A percentile compares a stretch with the other conserved stretches of the same genome.
Evolutionary conservation across 768 basidiomycete genomes (phyloP).

Genomic region (Boletus eberwhitei): DNA sequence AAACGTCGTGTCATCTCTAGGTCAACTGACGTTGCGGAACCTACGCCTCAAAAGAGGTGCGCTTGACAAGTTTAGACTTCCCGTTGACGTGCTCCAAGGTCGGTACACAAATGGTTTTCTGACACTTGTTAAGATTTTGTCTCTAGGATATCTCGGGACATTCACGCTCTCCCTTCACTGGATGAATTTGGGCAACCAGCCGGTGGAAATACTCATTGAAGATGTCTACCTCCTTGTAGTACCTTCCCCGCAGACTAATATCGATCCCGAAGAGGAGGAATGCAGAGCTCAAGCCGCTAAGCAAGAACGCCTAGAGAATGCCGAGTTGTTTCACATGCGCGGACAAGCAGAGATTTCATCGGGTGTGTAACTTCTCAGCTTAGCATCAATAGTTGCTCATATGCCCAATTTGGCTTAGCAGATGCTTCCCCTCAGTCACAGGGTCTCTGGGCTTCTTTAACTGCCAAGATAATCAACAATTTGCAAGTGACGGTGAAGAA

Average conservation of each 20-base stretch:
- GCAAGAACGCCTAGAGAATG: conserved; percentile 82
- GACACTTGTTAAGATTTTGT: background rate
- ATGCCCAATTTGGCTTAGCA: conserved; percentile 15
- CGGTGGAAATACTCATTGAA: conserved; percentile 87
- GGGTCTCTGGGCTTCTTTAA: conserved; percentile 77
- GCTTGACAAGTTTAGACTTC: conserved; percentile 91
- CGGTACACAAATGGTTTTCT: background rate
- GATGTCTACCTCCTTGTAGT: conserved; percentile 94
- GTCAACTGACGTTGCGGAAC: conserved; percentile 74
- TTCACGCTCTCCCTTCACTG: conserved; percentile 85
- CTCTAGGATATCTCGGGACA: conserved; percentile 75
- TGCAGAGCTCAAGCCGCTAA: conserved; percentile 79
- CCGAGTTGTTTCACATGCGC: conserved; percentile 75
- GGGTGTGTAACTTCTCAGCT: conserved; percentile 35
- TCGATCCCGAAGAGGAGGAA: conserved; percentile 84
- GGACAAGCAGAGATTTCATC: conserved; percentile 49
- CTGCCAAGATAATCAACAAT: conserved; percentile 91
- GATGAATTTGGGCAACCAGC: conserved; percentile 85
- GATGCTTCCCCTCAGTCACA: conserved; percentile 72
- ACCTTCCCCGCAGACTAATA: conserved; percentile 65
- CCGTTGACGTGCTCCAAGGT: conserved; percentile 95
- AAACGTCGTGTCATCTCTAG: conserved; percentile 35
- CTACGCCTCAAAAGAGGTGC: conserved; percentile 89
- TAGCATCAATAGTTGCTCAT: background rate
- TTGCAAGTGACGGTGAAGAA: conserved; percentile 94